Evolutionary conservation across 2,329 filamentous ascomycete species (phyloP).

Genomic region (Lachnellula subtilissima): DNA sequence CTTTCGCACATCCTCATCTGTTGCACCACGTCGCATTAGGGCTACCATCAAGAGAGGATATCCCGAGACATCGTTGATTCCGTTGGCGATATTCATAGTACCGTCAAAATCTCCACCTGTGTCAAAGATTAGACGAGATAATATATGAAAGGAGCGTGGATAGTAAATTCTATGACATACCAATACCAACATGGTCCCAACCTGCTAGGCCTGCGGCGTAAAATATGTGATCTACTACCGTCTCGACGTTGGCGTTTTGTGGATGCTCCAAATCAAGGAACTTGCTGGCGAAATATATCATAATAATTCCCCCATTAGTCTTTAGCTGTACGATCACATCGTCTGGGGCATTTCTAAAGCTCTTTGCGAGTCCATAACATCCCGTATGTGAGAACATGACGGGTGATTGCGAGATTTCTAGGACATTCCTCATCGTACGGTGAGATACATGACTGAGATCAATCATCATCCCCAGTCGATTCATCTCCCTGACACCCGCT

Average conservation of each 20-base stretch:
- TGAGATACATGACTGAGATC: slow-evolving; percentile 59
- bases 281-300: slow-evolving; percentile 35
- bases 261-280: slow-evolving; percentile 38
- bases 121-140: too few relatives aligned
- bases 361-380: slow-evolving; percentile 53
- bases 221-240: slow-evolving; percentile 58
- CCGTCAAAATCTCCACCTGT: slow-evolving; percentile 53
- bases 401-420: slow-evolving; percentile 46
- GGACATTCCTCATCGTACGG: slow-evolving; percentile 58
- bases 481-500: slow-evolving; percentile 58
- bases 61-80: slow-evolving; percentile 57
- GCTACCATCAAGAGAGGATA: slow-evolving; percentile 56
- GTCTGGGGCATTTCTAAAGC: slow-evolving; percentile 62
- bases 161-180: slow-evolving; percentile 23
- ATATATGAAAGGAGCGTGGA: background rate
- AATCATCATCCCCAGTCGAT: slow-evolving; percentile 62
- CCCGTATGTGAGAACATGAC: slow-evolving; percentile 64
- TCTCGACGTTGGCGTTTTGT: slow-evolving; percentile 49
- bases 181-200: slow-evolving; percentile 62
- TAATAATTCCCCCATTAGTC: slow-evolving; percentile 52
- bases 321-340: slow-evolving; percentile 56
- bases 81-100: slow-evolving; percentile 31
- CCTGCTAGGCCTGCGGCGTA: slow-evolving; percentile 59
- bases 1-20: slow-evolving; percentile 51
- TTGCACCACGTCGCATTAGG: slow-evolving; percentile 51